These are phyloP conservation scores for Capsella rubella DNA, from an alignment of 441 rosid genomes.

Conservation along the genomic window DNA sequence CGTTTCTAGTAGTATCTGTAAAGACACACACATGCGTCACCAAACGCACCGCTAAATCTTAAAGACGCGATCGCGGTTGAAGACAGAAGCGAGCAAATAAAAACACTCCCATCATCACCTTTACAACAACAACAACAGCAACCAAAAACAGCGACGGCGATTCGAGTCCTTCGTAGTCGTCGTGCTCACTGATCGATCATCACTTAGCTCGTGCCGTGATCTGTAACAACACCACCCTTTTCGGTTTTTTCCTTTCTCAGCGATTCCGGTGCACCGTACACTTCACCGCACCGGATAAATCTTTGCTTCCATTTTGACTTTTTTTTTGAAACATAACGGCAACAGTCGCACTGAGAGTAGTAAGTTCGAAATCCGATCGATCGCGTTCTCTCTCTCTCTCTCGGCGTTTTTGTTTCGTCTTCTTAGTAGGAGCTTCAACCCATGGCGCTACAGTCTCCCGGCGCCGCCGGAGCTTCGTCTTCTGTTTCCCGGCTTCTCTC, in stretches of 20 bases:
- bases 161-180: constrained; percentile 28
- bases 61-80: constrained; percentile 34
- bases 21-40: constrained; percentile 30
- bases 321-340: constrained; percentile 35
- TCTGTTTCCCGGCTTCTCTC: constrained; percentile 58
- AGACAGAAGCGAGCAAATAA: background rate
- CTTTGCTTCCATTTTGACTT: constrained; percentile 29
- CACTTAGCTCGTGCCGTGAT: constrained; percentile 14
- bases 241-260: constrained; percentile 16
- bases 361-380: constrained; percentile 33
- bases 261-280: constrained; percentile 31
- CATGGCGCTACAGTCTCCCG: constrained; percentile 48
- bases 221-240: background rate
- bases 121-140: constrained; percentile 7
- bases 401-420: background rate
- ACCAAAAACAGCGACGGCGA: constrained; percentile 29
- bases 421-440: constrained; percentile 8
- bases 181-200: constrained; percentile 24
- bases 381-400: constrained; percentile 11
- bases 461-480: constrained; percentile 48
- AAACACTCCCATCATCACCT: constrained; percentile 22
- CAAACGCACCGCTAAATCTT: constrained; percentile 36
- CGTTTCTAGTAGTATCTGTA: background rate
- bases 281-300: constrained; percentile 3
- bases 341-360: constrained; percentile 28